These are phyloP conservation scores for Pseudotulostoma volvatum DNA, from an alignment of 495 filamentous ascomycete species.

Conservation along the genomic window DNA sequence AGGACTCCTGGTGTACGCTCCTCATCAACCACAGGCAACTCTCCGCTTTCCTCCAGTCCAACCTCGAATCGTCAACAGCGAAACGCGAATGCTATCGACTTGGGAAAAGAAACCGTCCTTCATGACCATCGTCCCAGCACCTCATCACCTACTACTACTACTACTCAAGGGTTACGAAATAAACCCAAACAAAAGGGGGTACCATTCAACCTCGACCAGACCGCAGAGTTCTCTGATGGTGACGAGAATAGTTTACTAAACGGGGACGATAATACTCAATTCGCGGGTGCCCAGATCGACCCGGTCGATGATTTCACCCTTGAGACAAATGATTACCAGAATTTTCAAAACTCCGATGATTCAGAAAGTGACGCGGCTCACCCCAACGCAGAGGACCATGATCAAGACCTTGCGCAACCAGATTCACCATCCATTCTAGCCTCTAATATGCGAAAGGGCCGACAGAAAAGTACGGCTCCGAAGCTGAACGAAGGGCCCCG, in stretches of 20 bases:
- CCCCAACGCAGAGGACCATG: background rate
- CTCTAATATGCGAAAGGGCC: conserved; percentile 5
- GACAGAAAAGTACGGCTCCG: conserved; percentile 1
- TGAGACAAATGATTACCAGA: conserved; percentile 11
- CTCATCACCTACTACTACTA: too few species aligned
- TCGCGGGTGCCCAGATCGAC: conserved; percentile 5
- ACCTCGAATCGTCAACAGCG: background rate
- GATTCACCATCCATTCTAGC: conserved; percentile 15
- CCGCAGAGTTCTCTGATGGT: conserved; percentile 21
- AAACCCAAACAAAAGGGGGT: conserved; percentile 26
- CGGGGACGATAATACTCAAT: conserved; percentile 20
- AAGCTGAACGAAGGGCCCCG: conserved; percentile 5
- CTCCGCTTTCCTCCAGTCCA: conserved; percentile 19
- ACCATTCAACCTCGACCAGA: conserved; percentile 8
- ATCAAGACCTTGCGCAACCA: conserved; percentile 35
- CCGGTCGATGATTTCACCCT: conserved; percentile 14
- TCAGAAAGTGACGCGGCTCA: conserved; percentile 32
- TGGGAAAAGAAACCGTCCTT: conserved; percentile 1
- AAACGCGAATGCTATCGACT: background rate
- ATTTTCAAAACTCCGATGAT: conserved; percentile 28
- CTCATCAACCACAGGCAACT: conserved; percentile 21
- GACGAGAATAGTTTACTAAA: conserved; percentile 13
- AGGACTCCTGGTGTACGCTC: conserved; percentile 27
- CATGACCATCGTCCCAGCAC: too few species aligned
- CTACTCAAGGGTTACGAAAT: conserved; percentile 20